These are phyloP conservation scores for Hydrangea macrophylla DNA, from an alignment of 148 eudicot genomes.

Conservation along the genomic window DNA sequence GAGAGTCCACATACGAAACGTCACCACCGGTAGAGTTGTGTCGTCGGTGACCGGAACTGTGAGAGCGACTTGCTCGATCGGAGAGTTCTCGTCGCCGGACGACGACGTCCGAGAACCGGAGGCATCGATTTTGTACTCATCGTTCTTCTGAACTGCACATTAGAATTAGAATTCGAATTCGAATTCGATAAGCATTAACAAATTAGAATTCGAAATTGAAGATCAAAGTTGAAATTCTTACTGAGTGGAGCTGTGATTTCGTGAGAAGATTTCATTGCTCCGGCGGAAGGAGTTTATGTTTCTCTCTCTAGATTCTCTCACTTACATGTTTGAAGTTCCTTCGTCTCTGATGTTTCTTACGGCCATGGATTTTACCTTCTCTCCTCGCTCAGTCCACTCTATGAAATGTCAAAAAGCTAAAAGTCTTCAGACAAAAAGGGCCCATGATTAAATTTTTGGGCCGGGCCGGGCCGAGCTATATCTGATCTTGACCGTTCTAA, in stretches of 20 bases:
- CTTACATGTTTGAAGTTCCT: background rate
- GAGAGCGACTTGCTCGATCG: conserved; percentile 70
- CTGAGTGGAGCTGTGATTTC: conserved; percentile 48
- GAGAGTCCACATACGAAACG: conserved; percentile 81
- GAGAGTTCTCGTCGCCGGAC: conserved; percentile 32
- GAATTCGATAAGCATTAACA: background rate
- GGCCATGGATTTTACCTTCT: no score
- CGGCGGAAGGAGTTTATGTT: no score
- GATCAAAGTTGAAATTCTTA: conserved; percentile 20
- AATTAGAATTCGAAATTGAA: background rate
- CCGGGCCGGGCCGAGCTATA: no score
- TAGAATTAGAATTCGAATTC: background rate
- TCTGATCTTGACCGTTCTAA: background rate
- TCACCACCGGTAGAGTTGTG: conserved; percentile 54
- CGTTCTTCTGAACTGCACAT: conserved; percentile 26
- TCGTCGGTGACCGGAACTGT: conserved; percentile 83
- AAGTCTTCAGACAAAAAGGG: no score
- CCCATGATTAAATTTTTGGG: no score
- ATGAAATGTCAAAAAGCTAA: no score
- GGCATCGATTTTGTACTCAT: background rate
- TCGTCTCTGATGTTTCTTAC: background rate
- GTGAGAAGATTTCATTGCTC: conserved; percentile 21
- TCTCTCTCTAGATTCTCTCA: background rate
- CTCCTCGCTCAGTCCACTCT: no score
- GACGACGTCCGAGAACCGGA: conserved; percentile 6